phyloP scores from a whole-genome alignment of 2,329 filamentous ascomycete species.

The Grosmannia penicillata region DNA sequence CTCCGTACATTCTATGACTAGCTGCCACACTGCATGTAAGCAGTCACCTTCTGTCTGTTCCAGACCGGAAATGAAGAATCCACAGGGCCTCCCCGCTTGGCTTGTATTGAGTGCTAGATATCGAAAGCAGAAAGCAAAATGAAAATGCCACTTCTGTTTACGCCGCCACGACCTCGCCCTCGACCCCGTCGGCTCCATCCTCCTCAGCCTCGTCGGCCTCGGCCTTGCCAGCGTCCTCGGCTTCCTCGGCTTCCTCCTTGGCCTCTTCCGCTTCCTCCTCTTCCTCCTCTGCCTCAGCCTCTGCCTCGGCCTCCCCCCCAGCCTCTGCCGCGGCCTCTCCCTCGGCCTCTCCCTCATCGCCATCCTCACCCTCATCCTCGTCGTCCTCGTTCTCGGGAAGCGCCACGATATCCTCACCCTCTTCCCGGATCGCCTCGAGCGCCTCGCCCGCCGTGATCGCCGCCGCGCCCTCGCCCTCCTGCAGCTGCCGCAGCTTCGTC shows the following conservation, averaged over 20 bases:
- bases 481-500: slow-evolving; percentile 35
- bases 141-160: too few species aligned
- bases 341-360: background rate
- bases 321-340: background rate
- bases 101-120: too few species aligned
- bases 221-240: background rate
- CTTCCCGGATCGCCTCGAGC: background rate
- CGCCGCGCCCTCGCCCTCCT: slow-evolving; percentile 16
- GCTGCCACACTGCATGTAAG: too few species aligned
- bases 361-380: background rate
- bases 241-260: background rate
- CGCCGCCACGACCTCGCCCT: too few species aligned
- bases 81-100: too few species aligned
- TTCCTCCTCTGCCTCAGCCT: background rate
- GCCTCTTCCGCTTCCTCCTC: background rate
- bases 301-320: background rate
- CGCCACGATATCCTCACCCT: background rate
- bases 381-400: background rate
- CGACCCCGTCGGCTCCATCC: too few species aligned
- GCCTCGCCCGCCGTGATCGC: background rate
- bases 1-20: too few species aligned
- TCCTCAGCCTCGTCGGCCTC: background rate
- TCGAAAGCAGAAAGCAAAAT: too few species aligned
- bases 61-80: too few species aligned
- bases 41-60: too few species aligned